phyloP scores from a whole-genome alignment of 2,329 filamentous ascomycete species.

The Lizonia empirigonia region DNA sequence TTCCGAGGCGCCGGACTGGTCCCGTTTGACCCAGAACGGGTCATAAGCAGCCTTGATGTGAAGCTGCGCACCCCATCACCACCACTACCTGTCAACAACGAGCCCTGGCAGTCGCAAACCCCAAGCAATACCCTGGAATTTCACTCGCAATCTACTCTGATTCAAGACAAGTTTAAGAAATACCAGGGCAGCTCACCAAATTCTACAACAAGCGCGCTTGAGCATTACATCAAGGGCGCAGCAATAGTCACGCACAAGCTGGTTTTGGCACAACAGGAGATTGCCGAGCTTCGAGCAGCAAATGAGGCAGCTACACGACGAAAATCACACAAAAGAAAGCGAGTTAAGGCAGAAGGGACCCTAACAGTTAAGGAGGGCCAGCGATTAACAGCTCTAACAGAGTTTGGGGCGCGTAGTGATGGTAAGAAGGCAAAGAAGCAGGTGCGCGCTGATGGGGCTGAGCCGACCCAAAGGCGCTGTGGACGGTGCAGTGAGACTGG shows the following conservation, averaged over 20 bases:
- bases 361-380: slow-evolving; percentile 3
- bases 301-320: too few relatives aligned
- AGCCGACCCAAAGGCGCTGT: background rate
- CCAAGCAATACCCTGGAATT: slow-evolving; percentile 21
- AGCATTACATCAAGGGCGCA: background rate
- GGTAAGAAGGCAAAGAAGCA: too few relatives aligned
- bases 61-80: slow-evolving; percentile 18
- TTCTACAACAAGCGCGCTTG: background rate
- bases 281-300: too few relatives aligned
- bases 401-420: slow-evolving; percentile 16
- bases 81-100: slow-evolving; percentile 13
- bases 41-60: slow-evolving; percentile 39
- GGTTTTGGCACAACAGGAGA: too few relatives aligned
- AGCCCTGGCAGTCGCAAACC: slow-evolving; percentile 20
- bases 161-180: background rate
- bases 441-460: background rate
- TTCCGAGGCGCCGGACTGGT: slow-evolving; percentile 42
- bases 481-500: background rate
- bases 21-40: slow-evolving; percentile 38
- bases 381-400: slow-evolving; percentile 11
- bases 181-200: background rate
- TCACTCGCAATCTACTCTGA: slow-evolving; percentile 15
- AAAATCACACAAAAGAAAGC: too few relatives aligned
- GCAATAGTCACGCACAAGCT: too few relatives aligned
- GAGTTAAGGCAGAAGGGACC: background rate